Base-by-base conservation (phyloP, 208 protist species). In the Leishmania martiniquensis region DNA sequence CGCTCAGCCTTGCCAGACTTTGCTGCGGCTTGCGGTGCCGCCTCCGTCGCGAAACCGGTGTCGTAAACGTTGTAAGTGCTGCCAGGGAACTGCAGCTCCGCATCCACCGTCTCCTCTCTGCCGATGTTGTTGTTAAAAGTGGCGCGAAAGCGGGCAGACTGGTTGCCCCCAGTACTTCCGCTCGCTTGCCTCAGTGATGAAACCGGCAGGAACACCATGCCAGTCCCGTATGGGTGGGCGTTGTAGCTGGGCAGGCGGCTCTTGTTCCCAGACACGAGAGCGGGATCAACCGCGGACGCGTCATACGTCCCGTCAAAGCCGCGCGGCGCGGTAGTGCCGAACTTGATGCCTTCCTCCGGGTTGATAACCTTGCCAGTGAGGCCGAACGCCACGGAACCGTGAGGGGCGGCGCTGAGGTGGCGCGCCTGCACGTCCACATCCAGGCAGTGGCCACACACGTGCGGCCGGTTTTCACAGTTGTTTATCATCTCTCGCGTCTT, bases 11-110 rank as follows among this genome's bases (percentile, higher is more conserved):
- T 75, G 42, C 59, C 74, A 29, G 68, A 12, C 75, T 77, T 51
- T 12, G 57, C 67, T 29, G 42, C 67, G 29, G 60, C 52, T 44
- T 49, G 72, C 59, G 72, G 42, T 17, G 59, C 68, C 17, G 37
- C 69, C n/a, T 29, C 39, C 22, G 15, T 49, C 57, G 22, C 22
- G 63, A 45, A 9, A 49, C 62, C 76, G n/a, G 12, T 70, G 76
- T 86, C 82, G 80, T 95, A 91, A 44, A 90, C 87, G 76, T 95
- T 95, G 83, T 95, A 88, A 9, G 91, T 95, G 77, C 91, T 93
- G 68, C 91, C 91, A 5, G 90, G 90, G 72, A 93, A 96, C 81
- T 94, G 91, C 78, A 89, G 74, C 17, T 84, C 88, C 42, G 68
- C 63, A 72, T 91, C 82, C 25, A 84, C 84, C 34, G 86, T 34